Percentiles rank a stretch among this genome's conserved stretches.
Conservation (phyloP, 2,329 filamentous ascomycete species). For the Thermomyces lanuginosus region DNA sequence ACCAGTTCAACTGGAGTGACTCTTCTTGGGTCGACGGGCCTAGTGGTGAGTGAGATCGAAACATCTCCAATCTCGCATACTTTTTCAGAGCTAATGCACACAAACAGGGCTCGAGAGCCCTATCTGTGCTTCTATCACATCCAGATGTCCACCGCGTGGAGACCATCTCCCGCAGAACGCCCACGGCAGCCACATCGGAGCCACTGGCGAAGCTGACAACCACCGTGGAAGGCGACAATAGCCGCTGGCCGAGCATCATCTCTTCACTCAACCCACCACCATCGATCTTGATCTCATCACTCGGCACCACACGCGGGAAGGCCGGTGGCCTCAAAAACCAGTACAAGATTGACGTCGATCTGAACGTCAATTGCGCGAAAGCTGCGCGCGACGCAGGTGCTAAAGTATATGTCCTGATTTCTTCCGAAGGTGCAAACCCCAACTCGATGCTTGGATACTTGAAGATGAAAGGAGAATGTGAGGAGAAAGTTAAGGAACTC, state of each 20-base stretch:
- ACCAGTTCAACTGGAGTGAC: conserved; percentile 16
- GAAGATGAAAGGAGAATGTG: conserved; percentile 75
- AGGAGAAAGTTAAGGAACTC: conserved; percentile 55
- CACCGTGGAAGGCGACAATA: conserved; percentile 50
- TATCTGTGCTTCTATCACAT: conserved; percentile 35
- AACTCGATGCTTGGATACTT: conserved; percentile 39
- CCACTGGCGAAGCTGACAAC: conserved; percentile 46
- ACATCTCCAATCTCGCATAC: conserved; percentile 4
- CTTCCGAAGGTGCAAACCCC: conserved; percentile 37
- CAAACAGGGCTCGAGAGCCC: conserved; percentile 54
- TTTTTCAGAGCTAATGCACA: conserved; percentile 4
- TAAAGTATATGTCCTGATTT: conserved; percentile 63
- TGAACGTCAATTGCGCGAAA: conserved; percentile 63
- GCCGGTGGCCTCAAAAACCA: conserved; percentile 66
- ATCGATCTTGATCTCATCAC: conserved; percentile 53
- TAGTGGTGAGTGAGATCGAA: conserved; percentile 26
- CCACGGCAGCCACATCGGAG: conserved; percentile 27
- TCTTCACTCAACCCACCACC: conserved; percentile 39
- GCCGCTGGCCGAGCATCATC: conserved; percentile 51
- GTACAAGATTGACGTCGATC: conserved; percentile 73
- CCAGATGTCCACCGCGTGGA: conserved; percentile 25
- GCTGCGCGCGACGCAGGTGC: conserved; percentile 57
- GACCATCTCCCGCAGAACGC: conserved; percentile 30
- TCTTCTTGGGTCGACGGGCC: conserved; percentile 32
- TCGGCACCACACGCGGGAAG: conserved; percentile 61